A percentile compares a stretch with the other conserved stretches of the same genome.
Conservation (phyloP, 345 rosid species). For the Gossypium raimondii region DNA sequence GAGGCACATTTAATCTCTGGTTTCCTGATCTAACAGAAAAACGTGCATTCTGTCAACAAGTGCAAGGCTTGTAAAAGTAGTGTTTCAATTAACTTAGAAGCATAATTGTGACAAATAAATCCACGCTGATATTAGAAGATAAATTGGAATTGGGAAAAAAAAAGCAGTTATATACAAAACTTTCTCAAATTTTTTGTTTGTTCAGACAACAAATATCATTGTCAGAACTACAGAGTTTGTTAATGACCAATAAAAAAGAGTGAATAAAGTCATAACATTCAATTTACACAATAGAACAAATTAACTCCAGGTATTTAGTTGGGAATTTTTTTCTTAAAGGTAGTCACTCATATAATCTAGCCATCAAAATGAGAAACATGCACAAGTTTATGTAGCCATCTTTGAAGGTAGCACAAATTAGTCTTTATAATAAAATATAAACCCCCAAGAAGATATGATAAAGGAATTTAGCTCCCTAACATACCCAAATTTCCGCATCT, state of each 20-base stretch:
- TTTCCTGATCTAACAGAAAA: slow-evolving; percentile 59
- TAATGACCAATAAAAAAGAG: neutral
- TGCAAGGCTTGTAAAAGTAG: slow-evolving; percentile 17
- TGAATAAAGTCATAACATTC: neutral
- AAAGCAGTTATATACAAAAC: neutral
- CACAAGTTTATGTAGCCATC: neutral
- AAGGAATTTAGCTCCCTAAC: neutral
- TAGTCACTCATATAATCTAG: neutral
- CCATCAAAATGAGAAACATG: neutral
- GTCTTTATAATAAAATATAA: neutral
- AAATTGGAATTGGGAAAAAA: too few relatives aligned
- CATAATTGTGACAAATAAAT: too few relatives aligned
- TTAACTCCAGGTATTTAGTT: neutral
- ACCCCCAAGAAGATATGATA: neutral
- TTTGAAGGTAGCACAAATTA: neutral
- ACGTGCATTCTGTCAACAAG: slow-evolving; percentile 27
- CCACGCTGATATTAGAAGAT: neutral
- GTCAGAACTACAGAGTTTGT: neutral
- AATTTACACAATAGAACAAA: neutral
- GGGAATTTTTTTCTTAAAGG: neutral
- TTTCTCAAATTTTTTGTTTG: neutral
- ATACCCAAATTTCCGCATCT: slow-evolving; percentile 69
- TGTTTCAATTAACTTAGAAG: neutral
- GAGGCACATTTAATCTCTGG: slow-evolving; percentile 48
- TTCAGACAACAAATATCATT: neutral